phyloP scores from a whole-genome alignment of 73 alveolate species.

The Blepharisma stoltei region DNA sequence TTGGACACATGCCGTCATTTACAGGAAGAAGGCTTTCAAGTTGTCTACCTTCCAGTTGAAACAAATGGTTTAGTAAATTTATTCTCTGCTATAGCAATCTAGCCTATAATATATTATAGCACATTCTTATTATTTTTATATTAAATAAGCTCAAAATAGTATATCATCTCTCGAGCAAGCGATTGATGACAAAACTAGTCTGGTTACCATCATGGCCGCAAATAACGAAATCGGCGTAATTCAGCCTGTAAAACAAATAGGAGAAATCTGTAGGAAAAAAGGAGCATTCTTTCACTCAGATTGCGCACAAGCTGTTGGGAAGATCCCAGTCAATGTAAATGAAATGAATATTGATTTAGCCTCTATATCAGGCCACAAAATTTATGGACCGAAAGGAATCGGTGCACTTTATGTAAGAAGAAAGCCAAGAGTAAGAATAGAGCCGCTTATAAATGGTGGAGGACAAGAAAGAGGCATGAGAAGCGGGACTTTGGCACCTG shows the following conservation, averaged over 20 bases:
- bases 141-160: no score
- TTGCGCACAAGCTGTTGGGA: constrained; percentile 94
- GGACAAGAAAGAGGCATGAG: constrained; percentile 97
- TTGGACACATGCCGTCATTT: constrained; percentile 93
- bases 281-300: constrained; percentile 94
- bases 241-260: constrained; percentile 96
- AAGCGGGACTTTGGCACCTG: constrained; percentile 96
- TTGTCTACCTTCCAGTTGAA: constrained; percentile 93
- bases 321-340: constrained; percentile 84
- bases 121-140: no score
- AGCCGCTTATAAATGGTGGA: constrained; percentile 93
- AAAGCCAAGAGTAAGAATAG: constrained; percentile 93
- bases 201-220: constrained; percentile 92
- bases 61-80: constrained; percentile 81
- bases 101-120: no score
- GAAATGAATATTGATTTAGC: constrained; percentile 74
- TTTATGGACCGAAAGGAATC: constrained; percentile 97
- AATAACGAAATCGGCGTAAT: constrained; percentile 99
- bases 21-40: constrained; percentile 93
- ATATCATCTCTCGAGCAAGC: constrained; percentile 75
- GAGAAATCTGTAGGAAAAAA: constrained; percentile 86
- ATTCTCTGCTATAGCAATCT: no score
- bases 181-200: constrained; percentile 88
- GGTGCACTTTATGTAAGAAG: constrained; percentile 95
- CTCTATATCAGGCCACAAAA: constrained; percentile 92